A percentile compares a stretch with the other conserved stretches of the same genome.
Evolutionary conservation across 148 eudicot genomes (phyloP).

Genomic region (Spergularia bocconei): DNA sequence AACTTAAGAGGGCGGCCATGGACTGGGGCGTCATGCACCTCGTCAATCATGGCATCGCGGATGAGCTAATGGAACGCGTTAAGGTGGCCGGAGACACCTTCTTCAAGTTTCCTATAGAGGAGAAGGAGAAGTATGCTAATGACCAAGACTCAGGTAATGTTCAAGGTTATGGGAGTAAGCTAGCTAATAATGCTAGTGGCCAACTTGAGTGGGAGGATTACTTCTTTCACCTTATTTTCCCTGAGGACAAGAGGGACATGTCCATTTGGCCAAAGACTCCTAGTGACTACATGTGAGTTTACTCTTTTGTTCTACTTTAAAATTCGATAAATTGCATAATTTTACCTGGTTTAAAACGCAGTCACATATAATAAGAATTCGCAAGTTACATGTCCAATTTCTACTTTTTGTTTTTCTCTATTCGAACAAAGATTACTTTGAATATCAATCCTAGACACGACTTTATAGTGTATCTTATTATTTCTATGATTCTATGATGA

Average conservation of each 20-base stretch:
- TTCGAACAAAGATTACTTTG: too few relatives aligned
- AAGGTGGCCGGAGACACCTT: slow-evolving; percentile 64
- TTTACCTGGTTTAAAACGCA: too few relatives aligned
- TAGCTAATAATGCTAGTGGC: slow-evolving; percentile 79
- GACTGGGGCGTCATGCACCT: slow-evolving; percentile 97
- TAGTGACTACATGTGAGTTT: slow-evolving; percentile 68
- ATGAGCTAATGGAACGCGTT: slow-evolving; percentile 55
- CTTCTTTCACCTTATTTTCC: slow-evolving; percentile 71
- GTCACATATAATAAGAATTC: background rate
- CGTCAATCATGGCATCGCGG: slow-evolving; percentile 74
- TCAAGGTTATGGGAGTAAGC: slow-evolving; percentile 93
- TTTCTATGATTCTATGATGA: too few relatives aligned
- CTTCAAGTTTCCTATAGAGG: slow-evolving; percentile 69
- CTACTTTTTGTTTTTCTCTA: too few relatives aligned
- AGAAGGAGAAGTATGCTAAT: slow-evolving; percentile 91
- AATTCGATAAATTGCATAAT: too few relatives aligned
- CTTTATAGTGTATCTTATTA: too few relatives aligned
- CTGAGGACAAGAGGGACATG: slow-evolving; percentile 68
- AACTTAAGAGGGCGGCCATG: slow-evolving; percentile 56
- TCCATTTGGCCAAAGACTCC: slow-evolving; percentile 82
- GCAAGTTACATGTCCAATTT: too few relatives aligned
- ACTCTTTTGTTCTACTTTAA: too few relatives aligned
- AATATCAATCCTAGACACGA: too few relatives aligned
- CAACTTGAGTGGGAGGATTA: slow-evolving; percentile 94
- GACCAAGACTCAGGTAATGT: slow-evolving; percentile 74